phyloP scores from a whole-genome alignment of 1,284 basidiomycete genomes.

The Bondarzewia mesenterica region DNA sequence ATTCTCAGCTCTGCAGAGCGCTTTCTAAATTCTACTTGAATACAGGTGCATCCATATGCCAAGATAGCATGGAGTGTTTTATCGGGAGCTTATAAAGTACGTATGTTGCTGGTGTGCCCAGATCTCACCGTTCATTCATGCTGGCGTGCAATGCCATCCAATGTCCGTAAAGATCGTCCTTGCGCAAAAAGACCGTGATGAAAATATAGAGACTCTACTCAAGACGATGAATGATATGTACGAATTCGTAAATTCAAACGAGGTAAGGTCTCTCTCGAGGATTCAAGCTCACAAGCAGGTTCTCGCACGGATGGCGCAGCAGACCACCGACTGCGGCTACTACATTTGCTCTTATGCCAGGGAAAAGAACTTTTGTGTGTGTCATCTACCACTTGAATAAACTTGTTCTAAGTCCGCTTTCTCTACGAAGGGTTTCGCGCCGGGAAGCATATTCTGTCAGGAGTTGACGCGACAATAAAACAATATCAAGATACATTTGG shows the following conservation, averaged over 20 bases:
- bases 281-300: neutral
- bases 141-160: no score
- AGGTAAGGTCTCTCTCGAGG: neutral
- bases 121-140: neutral
- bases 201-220: neutral
- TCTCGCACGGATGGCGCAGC: neutral
- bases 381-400: neutral
- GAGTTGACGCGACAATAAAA: neutral
- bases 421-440: neutral
- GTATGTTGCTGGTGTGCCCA: neutral
- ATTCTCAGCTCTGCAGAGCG: neutral
- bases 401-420: neutral
- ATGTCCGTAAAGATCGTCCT: neutral
- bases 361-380: neutral
- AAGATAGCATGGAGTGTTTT: neutral
- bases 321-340: neutral
- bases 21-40: neutral
- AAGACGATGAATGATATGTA: neutral
- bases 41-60: neutral
- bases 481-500: neutral
- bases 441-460: neutral
- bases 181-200: neutral
- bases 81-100: neutral
- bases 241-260: neutral
- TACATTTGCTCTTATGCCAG: neutral